Base-by-base conservation (phyloP, 2,329 filamentous ascomycete species). In the Aspergillus calidoustus region DNA sequence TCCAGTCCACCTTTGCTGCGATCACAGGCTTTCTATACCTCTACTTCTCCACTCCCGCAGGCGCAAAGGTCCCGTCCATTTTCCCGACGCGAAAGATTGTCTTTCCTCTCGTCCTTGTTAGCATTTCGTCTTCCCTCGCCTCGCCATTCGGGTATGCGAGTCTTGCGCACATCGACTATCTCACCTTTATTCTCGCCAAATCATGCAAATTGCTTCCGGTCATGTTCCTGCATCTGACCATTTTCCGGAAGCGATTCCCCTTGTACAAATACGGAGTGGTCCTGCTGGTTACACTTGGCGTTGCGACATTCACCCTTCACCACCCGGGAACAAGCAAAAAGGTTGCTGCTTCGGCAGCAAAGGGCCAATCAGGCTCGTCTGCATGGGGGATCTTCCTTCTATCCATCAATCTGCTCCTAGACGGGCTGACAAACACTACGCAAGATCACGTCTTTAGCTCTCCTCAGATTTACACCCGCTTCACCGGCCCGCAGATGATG, bases 151-250 rank as follows among this genome's bases (percentile, higher is more conserved):
- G 94, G 69, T 98, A 98, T 79, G 93, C 95, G 54, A 91, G 89
- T 62, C 88, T 98, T 54, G 89, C 90, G 43, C 93, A 98, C 77
- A 93, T 98, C 79, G 95, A 98, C 85, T 98, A 98, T 80, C 92
- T 98, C 73, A 97, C 95, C 31, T 98, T 96, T 80, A 91, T 97
- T 69, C 90, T 99, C 47, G 94, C 95, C 70, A 98, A 99, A 81
- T 93, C 90, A 71, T 99, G 95, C 89, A 99, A 99, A 82, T 86
- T 99, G 22, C 88, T 99, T n/a, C 95, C 95, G 3, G 95, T 99
- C 73, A 98, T 99, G 95, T 89, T 95, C 72, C 85, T 99, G 46
- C 94, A 99, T 81, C 87, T 98, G 72, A 94, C 93, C 49, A 80
- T 99, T 51, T 99, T 97, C 83, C 89, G 90, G 63, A 91, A 90